Percentiles rank a stretch among this genome's conserved stretches.
Evolutionary conservation across 2,329 filamentous ascomycete species (phyloP).

Genomic region (Ploettnerulaceae sp.): DNA sequence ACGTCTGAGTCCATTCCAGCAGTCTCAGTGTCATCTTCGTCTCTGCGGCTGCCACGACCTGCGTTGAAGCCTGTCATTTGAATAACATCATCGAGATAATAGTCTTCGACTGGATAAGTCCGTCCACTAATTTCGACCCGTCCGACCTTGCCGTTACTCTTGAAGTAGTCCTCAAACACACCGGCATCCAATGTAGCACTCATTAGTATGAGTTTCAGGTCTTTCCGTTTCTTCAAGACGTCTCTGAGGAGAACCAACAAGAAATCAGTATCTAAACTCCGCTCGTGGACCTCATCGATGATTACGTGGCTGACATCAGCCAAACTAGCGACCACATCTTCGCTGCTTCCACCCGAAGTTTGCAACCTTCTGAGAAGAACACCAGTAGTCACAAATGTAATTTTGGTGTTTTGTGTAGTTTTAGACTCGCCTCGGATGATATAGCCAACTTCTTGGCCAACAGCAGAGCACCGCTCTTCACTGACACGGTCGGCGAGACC

Average conservation of each 20-base stretch:
- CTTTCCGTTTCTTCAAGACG: constrained; percentile 66
- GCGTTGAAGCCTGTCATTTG: constrained; percentile 68
- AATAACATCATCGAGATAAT: constrained; percentile 84
- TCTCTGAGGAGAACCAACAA: constrained; percentile 81
- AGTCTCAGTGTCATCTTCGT: constrained; percentile 41
- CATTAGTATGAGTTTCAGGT: constrained; percentile 91
- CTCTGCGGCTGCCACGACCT: constrained; percentile 36
- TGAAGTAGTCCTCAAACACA: constrained; percentile 82
- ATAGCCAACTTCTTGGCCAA: constrained; percentile 89
- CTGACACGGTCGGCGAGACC: constrained; percentile 92
- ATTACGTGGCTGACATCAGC: constrained; percentile 92
- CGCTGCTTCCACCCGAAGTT: constrained; percentile 73
- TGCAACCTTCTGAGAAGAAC: constrained; percentile 88
- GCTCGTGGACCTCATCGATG: constrained; percentile 94
- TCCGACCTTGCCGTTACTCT: constrained; percentile 64
- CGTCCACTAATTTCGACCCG: constrained; percentile 81
- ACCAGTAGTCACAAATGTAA: constrained; percentile 94
- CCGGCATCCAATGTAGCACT: constrained; percentile 89
- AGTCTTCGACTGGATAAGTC: constrained; percentile 85
- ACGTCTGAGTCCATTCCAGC: constrained; percentile 50
- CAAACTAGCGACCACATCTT: constrained; percentile 75
- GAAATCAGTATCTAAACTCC: constrained; percentile 92
- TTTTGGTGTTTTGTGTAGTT: constrained; percentile 68
- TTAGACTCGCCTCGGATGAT: constrained; percentile 87
- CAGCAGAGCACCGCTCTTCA: constrained; percentile 75